Base-by-base conservation (phyloP, 192 early-diverging fungal genomes). In the Entomortierella chlamydospora region DNA sequence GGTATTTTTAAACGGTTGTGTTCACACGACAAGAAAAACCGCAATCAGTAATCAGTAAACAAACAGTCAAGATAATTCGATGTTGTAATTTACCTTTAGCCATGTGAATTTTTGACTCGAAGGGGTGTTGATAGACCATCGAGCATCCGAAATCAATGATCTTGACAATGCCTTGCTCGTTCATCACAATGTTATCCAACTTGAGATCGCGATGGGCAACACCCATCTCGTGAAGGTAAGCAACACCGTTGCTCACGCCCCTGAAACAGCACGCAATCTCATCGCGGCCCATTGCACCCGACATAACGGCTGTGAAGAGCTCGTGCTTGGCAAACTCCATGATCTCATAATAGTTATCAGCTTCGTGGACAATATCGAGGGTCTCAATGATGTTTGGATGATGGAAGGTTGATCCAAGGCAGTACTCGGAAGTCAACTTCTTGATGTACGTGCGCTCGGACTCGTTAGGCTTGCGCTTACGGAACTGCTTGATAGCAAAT, bases 121-220 rank as follows among this genome's bases (percentile, higher is more conserved):
- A 97, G 10, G 95, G 95, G 33, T 90, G 90, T 60, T 92, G 89
- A 73, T 92, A 98, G 22, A 98, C 96, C 47, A 88, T 90, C 0
- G 93, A 92, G 52, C 95, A 95, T 33, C 97, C 97, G 86, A 98
- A 98, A 67, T 98, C 97, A 33, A 96, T 97, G 61, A 98, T 93
- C 82, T 98, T 98, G 76, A 98, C 79, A 50, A 91, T 87, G 15
- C 93, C 92, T 3, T 69, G 61, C 30, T 83, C 86, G 70, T 92
- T 92, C 73, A 98, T 76, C 30, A 97, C 80, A 50, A 94, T 86
- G 86, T 98, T 98, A 72, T 93, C 92, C 22, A 96, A 90, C 65
- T 98, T 97, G 61, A 98, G 82, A 68, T 98, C 96, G 26, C 96
- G 87, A 81, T 98, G 97, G 5, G 96, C 95, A 34, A 98, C 95